Percentiles rank a stretch among this genome's conserved stretches.
These are phyloP conservation scores for Carpinus fangiana DNA, from an alignment of 306 rosid genomes.

Conservation along the genomic window DNA sequence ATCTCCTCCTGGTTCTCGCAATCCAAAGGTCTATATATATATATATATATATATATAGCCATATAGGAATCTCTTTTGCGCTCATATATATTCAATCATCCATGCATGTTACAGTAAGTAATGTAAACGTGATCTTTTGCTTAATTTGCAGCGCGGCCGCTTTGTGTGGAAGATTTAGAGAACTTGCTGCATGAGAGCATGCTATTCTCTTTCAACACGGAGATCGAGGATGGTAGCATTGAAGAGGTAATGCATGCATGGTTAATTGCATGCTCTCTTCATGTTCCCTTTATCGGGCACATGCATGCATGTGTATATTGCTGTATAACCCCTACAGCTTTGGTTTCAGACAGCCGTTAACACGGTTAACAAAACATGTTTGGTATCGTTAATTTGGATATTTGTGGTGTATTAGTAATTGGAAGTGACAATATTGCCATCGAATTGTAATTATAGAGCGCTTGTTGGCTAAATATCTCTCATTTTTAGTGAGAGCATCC, in stretches of 20 bases:
- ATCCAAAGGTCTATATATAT: conserved; percentile 40
- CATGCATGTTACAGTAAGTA: not conserved
- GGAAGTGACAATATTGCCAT: not conserved
- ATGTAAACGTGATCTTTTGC: not conserved
- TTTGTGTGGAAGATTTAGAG: conserved; percentile 63
- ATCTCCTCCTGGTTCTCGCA: conserved; percentile 54
- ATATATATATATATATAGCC: not conserved
- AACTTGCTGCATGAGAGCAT: conserved; percentile 57
- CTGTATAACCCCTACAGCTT: not conserved
- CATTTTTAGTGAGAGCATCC: too few relatives aligned
- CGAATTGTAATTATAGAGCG: too few relatives aligned
- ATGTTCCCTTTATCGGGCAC: not conserved
- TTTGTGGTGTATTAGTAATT: not conserved
- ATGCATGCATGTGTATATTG: not conserved
- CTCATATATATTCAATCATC: not conserved
- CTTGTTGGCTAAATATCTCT: too few relatives aligned
- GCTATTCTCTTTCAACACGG: conserved; percentile 76
- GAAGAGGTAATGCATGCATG: conserved; percentile 59
- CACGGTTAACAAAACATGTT: not conserved
- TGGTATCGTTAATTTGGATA: not conserved
- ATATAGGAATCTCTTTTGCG: not conserved
- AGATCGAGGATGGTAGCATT: conserved; percentile 83
- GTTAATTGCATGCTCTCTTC: not conserved
- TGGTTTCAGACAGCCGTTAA: not conserved
- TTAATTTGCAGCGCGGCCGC: conserved; percentile 36